phyloP scores from a whole-genome alignment of 257 asterid species.

The Mentha longifolia region DNA sequence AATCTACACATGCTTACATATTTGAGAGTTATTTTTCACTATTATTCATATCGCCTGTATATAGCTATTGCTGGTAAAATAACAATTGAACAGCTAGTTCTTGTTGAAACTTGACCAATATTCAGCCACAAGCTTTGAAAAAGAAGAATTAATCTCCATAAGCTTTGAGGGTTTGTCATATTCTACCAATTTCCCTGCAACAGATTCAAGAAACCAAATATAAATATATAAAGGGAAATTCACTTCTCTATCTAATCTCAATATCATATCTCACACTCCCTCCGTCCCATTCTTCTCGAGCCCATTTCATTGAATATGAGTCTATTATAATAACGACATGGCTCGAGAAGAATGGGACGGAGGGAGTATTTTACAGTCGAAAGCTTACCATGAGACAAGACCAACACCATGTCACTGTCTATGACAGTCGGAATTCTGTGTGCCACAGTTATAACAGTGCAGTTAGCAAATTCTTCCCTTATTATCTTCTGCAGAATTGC shows the following conservation, averaged over 20 bases:
- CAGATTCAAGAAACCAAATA: constrained; percentile 4
- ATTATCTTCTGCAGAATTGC: constrained; percentile 71
- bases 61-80: too few species aligned
- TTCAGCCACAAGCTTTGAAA: constrained; percentile 77
- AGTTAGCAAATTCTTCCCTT: constrained; percentile 66
- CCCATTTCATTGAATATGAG: too few species aligned
- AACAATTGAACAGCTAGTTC: constrained; percentile 10
- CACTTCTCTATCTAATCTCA: neutral
- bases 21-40: too few species aligned
- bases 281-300: too few species aligned
- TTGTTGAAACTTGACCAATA: constrained; percentile 78
- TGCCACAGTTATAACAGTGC: constrained; percentile 78
- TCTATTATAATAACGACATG: too few species aligned
- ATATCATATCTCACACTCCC: too few species aligned
- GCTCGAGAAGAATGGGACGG: too few species aligned
- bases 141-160: constrained; percentile 58
- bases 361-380: too few species aligned
- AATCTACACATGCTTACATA: too few species aligned
- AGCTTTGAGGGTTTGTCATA: constrained; percentile 74
- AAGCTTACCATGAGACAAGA: constrained; percentile 65
- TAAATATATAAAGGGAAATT: neutral
- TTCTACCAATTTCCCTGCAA: constrained; percentile 59
- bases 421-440: constrained; percentile 87
- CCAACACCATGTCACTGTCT: constrained; percentile 84
- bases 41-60: too few species aligned